Evolutionary conservation across 345 rosid genomes (phyloP).

Genomic region (Pelargonium nanum): DNA sequence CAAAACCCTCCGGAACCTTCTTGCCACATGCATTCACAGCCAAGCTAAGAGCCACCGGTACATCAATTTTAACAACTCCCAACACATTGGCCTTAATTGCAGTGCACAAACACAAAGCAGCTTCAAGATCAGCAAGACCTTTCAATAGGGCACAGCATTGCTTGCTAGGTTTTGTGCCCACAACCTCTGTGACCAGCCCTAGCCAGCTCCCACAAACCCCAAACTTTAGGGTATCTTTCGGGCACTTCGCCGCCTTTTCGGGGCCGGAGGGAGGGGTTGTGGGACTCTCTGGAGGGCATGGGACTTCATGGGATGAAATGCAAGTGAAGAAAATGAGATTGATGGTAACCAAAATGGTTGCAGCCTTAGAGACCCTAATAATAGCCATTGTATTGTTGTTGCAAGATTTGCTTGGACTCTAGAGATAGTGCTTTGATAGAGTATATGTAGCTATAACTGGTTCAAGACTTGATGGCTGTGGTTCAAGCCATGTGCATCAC

Average conservation of each 20-base stretch:
- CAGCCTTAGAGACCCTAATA: slow-evolving; percentile 5
- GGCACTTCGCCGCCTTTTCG: slow-evolving; percentile 29
- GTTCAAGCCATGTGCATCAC: too few relatives aligned
- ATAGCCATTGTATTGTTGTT: slow-evolving; percentile 9
- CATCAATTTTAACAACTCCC: slow-evolving; percentile 27
- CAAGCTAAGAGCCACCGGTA: slow-evolving; percentile 30
- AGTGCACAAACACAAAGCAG: slow-evolving; percentile 65
- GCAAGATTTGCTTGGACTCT: background rate
- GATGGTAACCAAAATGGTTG: slow-evolving; percentile 21
- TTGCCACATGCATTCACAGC: slow-evolving; percentile 14
- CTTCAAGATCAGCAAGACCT: slow-evolving; percentile 83
- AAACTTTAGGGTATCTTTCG: slow-evolving; percentile 49
- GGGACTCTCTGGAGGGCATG: slow-evolving; percentile 13
- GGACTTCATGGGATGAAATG: slow-evolving; percentile 20
- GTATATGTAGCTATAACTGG: background rate
- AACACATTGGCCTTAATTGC: slow-evolving; percentile 53
- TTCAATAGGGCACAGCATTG: slow-evolving; percentile 55
- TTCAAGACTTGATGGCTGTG: too few relatives aligned
- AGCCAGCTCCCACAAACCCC: slow-evolving; percentile 70
- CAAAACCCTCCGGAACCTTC: slow-evolving; percentile 17
- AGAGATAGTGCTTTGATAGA: background rate
- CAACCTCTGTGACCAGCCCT: slow-evolving; percentile 48
- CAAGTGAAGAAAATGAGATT: slow-evolving; percentile 22
- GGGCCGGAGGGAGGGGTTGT: slow-evolving; percentile 3
- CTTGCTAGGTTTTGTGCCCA: slow-evolving; percentile 61